Evolutionary conservation across 1,284 basidiomycete genomes (phyloP).

Genomic region (Vanrija humicola): DNA sequence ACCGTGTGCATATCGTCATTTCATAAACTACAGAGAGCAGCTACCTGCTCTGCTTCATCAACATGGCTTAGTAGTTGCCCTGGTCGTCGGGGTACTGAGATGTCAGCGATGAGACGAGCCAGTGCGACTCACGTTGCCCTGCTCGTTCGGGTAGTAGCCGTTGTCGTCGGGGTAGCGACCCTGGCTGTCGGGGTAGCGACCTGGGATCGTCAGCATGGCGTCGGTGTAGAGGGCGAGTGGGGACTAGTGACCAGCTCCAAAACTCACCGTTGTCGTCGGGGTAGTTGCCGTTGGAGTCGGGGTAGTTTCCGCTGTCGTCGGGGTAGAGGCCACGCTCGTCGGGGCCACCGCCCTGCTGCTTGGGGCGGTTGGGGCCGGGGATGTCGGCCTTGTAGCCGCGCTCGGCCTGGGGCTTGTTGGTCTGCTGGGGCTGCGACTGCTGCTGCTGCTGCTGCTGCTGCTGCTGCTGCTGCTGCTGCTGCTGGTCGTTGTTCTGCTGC

Average conservation of each 20-base stretch:
- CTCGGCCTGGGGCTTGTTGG: background rate
- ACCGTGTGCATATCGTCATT: no score
- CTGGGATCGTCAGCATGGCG: background rate
- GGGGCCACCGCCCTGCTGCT: background rate
- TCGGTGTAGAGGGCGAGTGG: no score
- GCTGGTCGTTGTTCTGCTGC: background rate
- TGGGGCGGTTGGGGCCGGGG: background rate
- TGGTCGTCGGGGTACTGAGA: conserved; percentile 1
- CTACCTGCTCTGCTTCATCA: no score
- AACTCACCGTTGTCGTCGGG: background rate
- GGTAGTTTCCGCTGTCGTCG: conserved; percentile 1
- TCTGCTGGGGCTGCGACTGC: background rate
- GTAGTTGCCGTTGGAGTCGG: background rate
- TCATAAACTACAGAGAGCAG: no score
- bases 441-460: background rate
- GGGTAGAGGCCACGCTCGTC: conserved; percentile 5
- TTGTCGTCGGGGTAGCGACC: background rate
- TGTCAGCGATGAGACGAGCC: background rate
- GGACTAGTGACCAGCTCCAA: background rate
- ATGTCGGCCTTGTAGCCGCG: conserved; percentile 1
- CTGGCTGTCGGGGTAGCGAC: background rate
- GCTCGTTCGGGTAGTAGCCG: background rate
- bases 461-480: conserved; percentile 1
- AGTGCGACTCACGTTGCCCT: background rate
- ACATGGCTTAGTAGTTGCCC: background rate